A percentile compares a stretch with the other conserved stretches of the same genome.
Evolutionary conservation across 768 basidiomycete genomes (phyloP).

Genomic region (Lyophyllum atratum): DNA sequence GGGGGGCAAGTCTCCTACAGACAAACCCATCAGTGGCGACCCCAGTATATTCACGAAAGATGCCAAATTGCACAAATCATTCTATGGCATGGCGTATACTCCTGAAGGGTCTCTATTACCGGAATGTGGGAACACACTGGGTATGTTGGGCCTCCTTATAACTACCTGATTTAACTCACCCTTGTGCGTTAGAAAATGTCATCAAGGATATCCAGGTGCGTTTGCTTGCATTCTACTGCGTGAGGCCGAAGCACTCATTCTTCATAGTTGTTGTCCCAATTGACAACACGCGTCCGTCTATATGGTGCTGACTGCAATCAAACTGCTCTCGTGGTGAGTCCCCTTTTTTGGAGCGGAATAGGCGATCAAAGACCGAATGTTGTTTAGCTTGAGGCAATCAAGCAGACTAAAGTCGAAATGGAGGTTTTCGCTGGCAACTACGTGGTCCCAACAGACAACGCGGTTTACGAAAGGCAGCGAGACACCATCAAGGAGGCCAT

Average conservation of each 20-base stretch:
- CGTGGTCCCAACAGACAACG: constrained; percentile 54
- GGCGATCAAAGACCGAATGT: constrained; percentile 1
- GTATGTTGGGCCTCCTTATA: constrained; percentile 23
- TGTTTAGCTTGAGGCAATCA: constrained; percentile 79
- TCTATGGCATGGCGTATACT: constrained; percentile 90
- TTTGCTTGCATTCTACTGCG: background rate
- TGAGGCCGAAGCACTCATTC: constrained; percentile 13
- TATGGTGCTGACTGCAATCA: constrained; percentile 91
- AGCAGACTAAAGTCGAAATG: constrained; percentile 85
- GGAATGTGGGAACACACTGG: constrained; percentile 58
- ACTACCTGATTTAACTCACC: background rate
- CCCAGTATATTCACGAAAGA: constrained; percentile 76
- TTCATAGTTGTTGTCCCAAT: constrained; percentile 74
- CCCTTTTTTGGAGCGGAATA: background rate
- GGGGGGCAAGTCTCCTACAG: constrained; percentile 1
- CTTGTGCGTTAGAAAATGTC: constrained; percentile 46
- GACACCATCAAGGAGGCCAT: constrained; percentile 66
- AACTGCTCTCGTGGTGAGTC: constrained; percentile 67
- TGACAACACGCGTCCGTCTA: constrained; percentile 77
- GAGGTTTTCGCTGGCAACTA: constrained; percentile 78
- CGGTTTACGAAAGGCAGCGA: constrained; percentile 72
- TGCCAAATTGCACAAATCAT: constrained; percentile 61
- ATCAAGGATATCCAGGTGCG: constrained; percentile 71
- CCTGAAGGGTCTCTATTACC: constrained; percentile 70
- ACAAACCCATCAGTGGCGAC: constrained; percentile 42